A percentile compares a stretch with the other conserved stretches of the same genome.
Evolutionary conservation across 1,284 basidiomycete species (phyloP).

Genomic region (Malassezia obtusa): DNA sequence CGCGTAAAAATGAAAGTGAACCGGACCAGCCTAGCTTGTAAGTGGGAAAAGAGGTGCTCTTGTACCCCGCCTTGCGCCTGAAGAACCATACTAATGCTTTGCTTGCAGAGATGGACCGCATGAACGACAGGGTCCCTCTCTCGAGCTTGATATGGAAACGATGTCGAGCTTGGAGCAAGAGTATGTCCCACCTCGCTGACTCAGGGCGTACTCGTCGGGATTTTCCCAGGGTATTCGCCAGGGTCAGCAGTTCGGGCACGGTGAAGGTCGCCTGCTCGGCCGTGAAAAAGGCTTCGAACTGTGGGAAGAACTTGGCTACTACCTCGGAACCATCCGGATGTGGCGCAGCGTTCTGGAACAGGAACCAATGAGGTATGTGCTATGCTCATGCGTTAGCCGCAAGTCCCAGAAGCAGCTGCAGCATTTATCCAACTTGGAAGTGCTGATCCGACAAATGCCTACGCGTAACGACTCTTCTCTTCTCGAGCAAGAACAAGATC

Average conservation of each 20-base stretch:
- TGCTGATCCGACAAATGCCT: conserved; percentile 66
- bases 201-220: conserved; percentile 69
- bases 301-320: conserved; percentile 92
- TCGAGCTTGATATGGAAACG: conserved; percentile 28
- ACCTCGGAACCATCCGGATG: conserved; percentile 68
- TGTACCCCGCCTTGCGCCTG: background rate
- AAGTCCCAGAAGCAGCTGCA: conserved; percentile 52
- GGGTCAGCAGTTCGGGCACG: conserved; percentile 76
- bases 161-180: conserved; percentile 34
- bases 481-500: conserved; percentile 18
- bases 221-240: conserved; percentile 69
- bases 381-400: conserved; percentile 8
- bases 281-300: conserved; percentile 84
- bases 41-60: background rate
- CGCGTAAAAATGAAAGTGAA: background rate
- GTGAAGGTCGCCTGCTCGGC: conserved; percentile 83
- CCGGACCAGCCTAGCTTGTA: background rate
- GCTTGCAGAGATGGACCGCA: background rate
- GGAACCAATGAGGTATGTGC: background rate
- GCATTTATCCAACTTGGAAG: conserved; percentile 60
- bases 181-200: background rate
- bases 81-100: background rate
- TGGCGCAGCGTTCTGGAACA: conserved; percentile 52
- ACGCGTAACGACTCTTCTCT: conserved; percentile 48
- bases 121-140: background rate